Base-by-base conservation (phyloP, 331 rosid species). In the Telfairia occidentalis region DNA sequence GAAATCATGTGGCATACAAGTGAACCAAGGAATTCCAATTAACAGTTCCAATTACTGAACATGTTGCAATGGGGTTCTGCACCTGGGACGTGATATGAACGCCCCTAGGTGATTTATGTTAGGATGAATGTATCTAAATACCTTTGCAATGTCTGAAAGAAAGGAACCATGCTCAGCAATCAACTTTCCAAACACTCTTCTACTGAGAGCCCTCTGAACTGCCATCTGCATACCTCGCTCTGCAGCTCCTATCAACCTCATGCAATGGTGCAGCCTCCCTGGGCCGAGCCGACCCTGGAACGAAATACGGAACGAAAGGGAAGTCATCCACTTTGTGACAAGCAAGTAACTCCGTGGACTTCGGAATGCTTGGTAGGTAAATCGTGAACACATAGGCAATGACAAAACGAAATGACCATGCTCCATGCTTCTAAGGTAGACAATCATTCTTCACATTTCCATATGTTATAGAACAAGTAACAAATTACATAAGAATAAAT, bases 191-290 rank as follows among this genome's bases (percentile, higher is more conserved):
- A 92, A 92, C 45, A 85, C 85, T 83, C 76, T 89, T 82, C 97
- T 87, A 75, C 89, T 89, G 75, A 92, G 84, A 76, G 97, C 99
- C 77, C 97, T 90, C 79, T 84, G 90, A 78, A 81, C 92, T 91
- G 89, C 90, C 84, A 90, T 4, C 61, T 85, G 83, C 93, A 95
- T 91, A 78, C 97, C 97, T 71, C 96, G 90, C 84, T 90, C 97
- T 0, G 97, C 96, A 52, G 92, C 96, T 64, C 99, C 99, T 72
- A 95, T 85, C 82, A 89, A 78, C 78, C 99, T 89, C 99, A 95
- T 92, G 85, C 99, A 95, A 80, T 95, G 99, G 85, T 90, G 99
- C 86, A 95, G 78, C 89, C 97, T 88, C 87, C 99, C 97, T 7
- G 99, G 97, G 69, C 99, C 97, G 21, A 95, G 80, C 87, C 99